Percentiles rank a stretch among this genome's conserved stretches.
Evolutionary conservation across 352 stramenopile genomes (phyloP).

Genomic region (Phytopythium cucurbitacearum): DNA sequence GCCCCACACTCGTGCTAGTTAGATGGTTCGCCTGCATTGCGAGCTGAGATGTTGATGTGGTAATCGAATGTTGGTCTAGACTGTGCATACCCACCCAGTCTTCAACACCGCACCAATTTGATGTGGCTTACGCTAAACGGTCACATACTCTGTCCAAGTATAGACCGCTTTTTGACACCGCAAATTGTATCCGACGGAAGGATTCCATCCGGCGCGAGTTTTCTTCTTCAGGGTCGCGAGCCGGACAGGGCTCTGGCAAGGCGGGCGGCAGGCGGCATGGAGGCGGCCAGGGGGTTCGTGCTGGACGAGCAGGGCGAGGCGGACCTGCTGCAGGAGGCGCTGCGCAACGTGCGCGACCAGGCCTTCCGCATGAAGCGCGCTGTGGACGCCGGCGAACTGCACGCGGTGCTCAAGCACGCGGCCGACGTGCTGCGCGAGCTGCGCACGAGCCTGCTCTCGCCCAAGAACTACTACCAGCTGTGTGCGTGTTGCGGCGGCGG

Average conservation of each 20-base stretch:
- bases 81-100: too few relatives aligned
- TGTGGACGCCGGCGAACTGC: conserved; percentile 66
- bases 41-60: too few relatives aligned
- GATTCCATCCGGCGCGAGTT: not conserved
- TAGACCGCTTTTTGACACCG: too few relatives aligned
- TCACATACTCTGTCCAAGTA: too few relatives aligned
- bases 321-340: conserved; percentile 69
- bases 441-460: conserved; percentile 89
- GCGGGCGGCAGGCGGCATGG: not conserved
- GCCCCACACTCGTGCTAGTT: too few relatives aligned
- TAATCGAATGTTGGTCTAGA: too few relatives aligned
- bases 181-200: too few relatives aligned
- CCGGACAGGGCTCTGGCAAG: too few relatives aligned
- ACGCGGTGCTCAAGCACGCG: conserved; percentile 75
- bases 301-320: conserved; percentile 64
- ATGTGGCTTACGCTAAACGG: too few relatives aligned
- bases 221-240: too few relatives aligned
- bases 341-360: conserved; percentile 67
- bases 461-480: conserved; percentile 99
- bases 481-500: conserved; percentile 68
- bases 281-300: conserved; percentile 27
- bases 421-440: conserved; percentile 83
- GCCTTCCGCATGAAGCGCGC: conserved; percentile 86
- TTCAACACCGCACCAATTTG: too few relatives aligned
- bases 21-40: too few relatives aligned